Percentiles rank a stretch among this genome's conserved stretches.
These are phyloP conservation scores for Tephrocybe rancida DNA, from an alignment of 768 basidiomycete species.

Conservation along the genomic window DNA sequence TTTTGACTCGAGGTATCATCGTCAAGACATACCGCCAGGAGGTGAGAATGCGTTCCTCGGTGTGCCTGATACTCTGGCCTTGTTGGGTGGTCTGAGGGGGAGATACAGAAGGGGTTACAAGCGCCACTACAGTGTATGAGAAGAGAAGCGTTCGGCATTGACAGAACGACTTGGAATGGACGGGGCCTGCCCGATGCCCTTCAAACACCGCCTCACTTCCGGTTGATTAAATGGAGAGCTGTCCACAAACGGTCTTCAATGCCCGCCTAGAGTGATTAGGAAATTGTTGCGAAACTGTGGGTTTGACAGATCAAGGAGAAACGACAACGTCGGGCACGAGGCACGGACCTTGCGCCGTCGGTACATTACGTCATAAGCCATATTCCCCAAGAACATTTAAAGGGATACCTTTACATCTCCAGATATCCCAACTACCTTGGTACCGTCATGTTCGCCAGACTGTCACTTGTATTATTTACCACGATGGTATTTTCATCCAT, in stretches of 20 bases:
- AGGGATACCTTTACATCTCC: neutral
- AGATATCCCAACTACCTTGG: neutral
- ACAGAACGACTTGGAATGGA: no score
- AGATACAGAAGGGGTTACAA: neutral
- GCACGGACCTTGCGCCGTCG: neutral
- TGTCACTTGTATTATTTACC: neutral
- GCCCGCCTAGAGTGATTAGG: neutral
- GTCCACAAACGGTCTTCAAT: neutral
- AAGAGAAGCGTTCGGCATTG: neutral
- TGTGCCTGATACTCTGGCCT: neutral
- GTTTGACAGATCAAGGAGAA: neutral
- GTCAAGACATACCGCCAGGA: neutral
- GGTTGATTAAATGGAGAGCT: neutral
- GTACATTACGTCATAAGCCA: neutral
- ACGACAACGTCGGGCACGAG: neutral
- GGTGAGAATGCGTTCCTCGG: neutral
- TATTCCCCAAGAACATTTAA: neutral
- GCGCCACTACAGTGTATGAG: neutral
- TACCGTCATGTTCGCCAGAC: neutral
- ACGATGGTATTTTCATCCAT: neutral
- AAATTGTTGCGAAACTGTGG: neutral
- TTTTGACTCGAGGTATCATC: neutral
- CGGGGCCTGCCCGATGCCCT: neutral
- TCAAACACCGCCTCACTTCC: neutral
- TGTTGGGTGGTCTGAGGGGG: neutral